Evolutionary conservation across 192 early-diverging fungal genomes (phyloP).

Genomic region (Podila horticola): DNA sequence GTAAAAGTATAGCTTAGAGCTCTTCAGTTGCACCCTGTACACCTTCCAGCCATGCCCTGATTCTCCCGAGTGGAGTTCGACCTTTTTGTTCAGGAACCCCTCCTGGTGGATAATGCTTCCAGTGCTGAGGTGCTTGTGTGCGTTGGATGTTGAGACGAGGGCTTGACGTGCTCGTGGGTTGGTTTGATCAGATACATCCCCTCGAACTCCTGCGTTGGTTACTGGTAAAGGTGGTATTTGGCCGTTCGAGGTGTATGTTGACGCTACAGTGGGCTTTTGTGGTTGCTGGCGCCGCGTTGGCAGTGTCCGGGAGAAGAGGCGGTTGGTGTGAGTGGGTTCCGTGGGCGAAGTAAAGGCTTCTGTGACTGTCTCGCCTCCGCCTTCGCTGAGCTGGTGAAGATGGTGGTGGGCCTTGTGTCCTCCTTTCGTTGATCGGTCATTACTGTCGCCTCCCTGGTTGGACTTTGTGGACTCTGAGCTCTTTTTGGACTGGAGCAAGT

Average conservation of each 20-base stretch:
- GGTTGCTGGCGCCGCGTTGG: conserved; percentile 8
- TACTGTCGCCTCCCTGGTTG: neutral
- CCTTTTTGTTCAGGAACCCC: conserved; percentile 80
- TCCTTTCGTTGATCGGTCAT: neutral
- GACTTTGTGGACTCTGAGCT: conserved; percentile 1
- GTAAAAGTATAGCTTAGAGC: conserved; percentile 82
- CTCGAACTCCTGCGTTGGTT: neutral
- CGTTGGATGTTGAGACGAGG: conserved; percentile 4
- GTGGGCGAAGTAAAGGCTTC: conserved; percentile 1
- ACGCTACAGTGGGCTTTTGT: neutral
- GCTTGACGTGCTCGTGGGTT: neutral
- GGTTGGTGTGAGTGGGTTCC: neutral
- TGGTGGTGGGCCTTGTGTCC: neutral
- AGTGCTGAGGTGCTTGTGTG: conserved; percentile 36
- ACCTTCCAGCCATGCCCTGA: conserved; percentile 80
- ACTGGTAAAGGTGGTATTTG: neutral
- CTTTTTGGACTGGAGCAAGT: conserved; percentile 20
- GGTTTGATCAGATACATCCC: neutral
- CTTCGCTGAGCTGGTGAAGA: neutral
- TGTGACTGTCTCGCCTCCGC: neutral
- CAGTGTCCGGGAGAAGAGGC: conserved; percentile 29
- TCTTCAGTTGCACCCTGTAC: conserved; percentile 76
- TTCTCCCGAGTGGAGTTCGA: conserved; percentile 72
- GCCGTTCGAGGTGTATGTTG: neutral
- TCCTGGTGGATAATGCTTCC: conserved; percentile 55